Evolutionary conservation across 345 rosid species (phyloP), one percentile per base, ranked within the genome.

Genomic region (Eucalyptus cloeziana): DNA sequence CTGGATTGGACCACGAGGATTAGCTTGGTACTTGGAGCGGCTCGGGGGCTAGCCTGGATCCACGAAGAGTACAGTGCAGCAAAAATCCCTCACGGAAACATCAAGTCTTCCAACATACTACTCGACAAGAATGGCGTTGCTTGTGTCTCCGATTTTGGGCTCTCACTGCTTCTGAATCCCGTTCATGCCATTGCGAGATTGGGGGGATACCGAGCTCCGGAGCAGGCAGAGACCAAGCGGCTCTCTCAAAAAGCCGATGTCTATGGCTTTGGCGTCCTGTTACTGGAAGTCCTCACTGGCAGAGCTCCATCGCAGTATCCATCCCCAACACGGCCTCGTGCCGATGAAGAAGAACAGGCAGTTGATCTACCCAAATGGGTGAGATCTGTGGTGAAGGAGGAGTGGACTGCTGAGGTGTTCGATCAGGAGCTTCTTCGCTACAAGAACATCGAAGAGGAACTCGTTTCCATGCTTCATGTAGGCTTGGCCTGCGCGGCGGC

Each of bases 1-100:
- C 90, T 97, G 91, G 99, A 97, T 90, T 97, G 99, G 99, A 97
- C 99, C 4, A 97, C 99, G 17, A 95, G 99, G 92, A 96, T 97
- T 89, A 93, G 99, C 91, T 86, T 97, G 92, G 95, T 96, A 44
- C 85, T 97, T 71, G 99, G 98, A 80, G 98, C 99, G 8, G 98
- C 99, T 37, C 90, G 99, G 88, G 99, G 99, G 2, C 92, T 97
- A 45, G 96, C 99, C 1, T 93, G 93, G 92, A 94, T 97, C 62
- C 99, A 97, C 85, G 96, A 95, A 44, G 97, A 96, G 86, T 94
- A 95, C 50, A 85, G 92, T 87, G 89, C 93, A 17, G 88, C 98
- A 1, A 96, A 93, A 87, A 93, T 97, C 47, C 98, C 99, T 9
- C 99, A 97, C 86, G 99, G 99, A 11, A 96, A 97, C 43, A 91